Evolutionary conservation across 768 basidiomycete genomes (phyloP), one percentile per base, ranked within the genome.

Genomic region (Asterophora parasitica): DNA sequence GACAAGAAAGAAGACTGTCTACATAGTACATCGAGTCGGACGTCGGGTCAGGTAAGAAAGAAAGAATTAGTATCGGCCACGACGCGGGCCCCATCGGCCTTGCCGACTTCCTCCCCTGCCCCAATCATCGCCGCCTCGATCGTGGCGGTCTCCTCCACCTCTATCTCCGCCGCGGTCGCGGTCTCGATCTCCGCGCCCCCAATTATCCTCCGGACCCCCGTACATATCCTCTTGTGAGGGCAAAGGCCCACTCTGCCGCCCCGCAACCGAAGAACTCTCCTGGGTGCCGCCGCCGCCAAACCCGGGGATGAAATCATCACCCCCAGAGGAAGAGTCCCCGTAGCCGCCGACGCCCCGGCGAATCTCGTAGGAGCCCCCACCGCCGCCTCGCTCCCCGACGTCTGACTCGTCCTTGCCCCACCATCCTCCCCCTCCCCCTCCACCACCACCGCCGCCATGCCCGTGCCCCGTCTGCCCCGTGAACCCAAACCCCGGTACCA

Each of bases 401-500:
- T 48, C 58, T 1, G 51, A 53, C 8, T 77, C 74, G 49, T 77
- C 75, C 5, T 76, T 74, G 49, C 68, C 68, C 75, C 75, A 73
- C 74, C 74, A 74, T 33, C 52, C 55, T 30, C 51, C 64, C 50
- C 49, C 64, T 39, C 27, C 38, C 7, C 51, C 35, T 44, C 35
- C 52, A 11, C 39, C 37, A 4, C 26, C 46, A 17, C 26, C 36
- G 20, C 36, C 40, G 8, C n/a, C n/a, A n/a, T n/a, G n/a, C 42
- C 20, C 10, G 65, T 67, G 75, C 72, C 72, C 75, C 47, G 51
- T 20, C 50, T 15, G 47, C 0, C 62, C 67, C 0, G 66, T 70
- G 27, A 70, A 72, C 28, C 81, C 79, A 52, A 92, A 83, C 6
- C 90, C 89, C 23, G 88, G 88, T 1, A 88, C 82, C 71, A 82